Evolutionary conservation across 2,329 filamentous ascomycete genomes (phyloP).

Genomic region (Verticillium zaregamsianum): DNA sequence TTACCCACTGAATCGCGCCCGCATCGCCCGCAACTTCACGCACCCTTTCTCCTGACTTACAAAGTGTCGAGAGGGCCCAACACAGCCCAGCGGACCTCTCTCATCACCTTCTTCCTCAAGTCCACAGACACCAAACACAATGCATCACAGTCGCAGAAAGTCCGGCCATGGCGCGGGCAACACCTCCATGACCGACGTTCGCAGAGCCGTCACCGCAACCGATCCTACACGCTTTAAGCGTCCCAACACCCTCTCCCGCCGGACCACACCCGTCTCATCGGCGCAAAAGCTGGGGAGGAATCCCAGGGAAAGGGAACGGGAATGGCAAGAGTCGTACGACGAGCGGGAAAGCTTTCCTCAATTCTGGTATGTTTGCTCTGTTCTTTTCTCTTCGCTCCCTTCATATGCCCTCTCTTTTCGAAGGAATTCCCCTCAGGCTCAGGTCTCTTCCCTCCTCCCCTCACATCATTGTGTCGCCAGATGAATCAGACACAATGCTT

Average conservation of each 20-base stretch:
- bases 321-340: slow-evolving; percentile 48
- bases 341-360: slow-evolving; percentile 62
- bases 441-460: not conserved
- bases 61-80: slow-evolving; percentile 8
- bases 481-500: slow-evolving; percentile 1
- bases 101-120: slow-evolving; percentile 4
- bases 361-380: slow-evolving; percentile 50
- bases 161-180: slow-evolving; percentile 50
- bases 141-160: slow-evolving; percentile 55
- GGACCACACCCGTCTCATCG: slow-evolving; percentile 30
- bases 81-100: not conserved
- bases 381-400: slow-evolving; percentile 6
- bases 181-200: slow-evolving; percentile 51
- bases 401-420: not conserved
- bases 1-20: not conserved
- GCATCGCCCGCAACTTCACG: slow-evolving; percentile 6
- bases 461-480: too few species aligned
- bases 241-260: slow-evolving; percentile 37
- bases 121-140: slow-evolving; percentile 20
- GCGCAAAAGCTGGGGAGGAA: slow-evolving; percentile 47
- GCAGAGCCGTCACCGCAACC: slow-evolving; percentile 41
- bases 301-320: slow-evolving; percentile 46
- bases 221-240: slow-evolving; percentile 45
- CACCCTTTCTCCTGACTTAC: slow-evolving; percentile 8
- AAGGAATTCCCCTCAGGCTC: too few species aligned